These are phyloP conservation scores for Penicillium sp. DNA, from an alignment of 2,329 filamentous ascomycete species.

Conservation along the genomic window DNA sequence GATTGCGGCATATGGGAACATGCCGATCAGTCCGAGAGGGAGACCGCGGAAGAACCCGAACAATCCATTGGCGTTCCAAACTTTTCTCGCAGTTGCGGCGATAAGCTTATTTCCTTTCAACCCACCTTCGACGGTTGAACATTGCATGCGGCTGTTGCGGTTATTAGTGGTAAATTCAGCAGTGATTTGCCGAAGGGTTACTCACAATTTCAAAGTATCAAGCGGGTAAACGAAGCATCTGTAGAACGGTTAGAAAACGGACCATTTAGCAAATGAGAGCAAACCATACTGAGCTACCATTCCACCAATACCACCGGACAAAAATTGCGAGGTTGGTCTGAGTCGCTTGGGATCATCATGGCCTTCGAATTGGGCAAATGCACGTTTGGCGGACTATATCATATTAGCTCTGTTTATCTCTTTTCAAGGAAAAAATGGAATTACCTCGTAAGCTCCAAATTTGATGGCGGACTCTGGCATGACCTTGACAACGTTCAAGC, in stretches of 20 bases:
- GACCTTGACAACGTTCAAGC: constrained; percentile 93
- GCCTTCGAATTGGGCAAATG: constrained; percentile 82
- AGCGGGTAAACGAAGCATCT: constrained; percentile 92
- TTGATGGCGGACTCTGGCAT: constrained; percentile 99
- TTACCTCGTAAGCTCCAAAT: constrained; percentile 89
- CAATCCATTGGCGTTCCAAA: constrained; percentile 75
- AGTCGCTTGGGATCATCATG: constrained; percentile 79
- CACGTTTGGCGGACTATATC: constrained; percentile 74
- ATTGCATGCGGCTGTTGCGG: constrained; percentile 74
- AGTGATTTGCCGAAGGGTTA: neutral
- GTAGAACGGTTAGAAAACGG: constrained; percentile 22
- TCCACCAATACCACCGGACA: constrained; percentile 85
- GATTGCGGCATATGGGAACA: constrained; percentile 97
- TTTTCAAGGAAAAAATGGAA: constrained; percentile 11
- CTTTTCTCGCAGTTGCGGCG: constrained; percentile 77
- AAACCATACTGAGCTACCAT: constrained; percentile 81
- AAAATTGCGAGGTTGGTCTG: constrained; percentile 81
- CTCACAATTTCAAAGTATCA: constrained; percentile 66
- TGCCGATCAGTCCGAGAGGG: constrained; percentile 89
- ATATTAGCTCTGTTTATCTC: constrained; percentile 14
- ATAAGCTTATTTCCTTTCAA: constrained; percentile 81
- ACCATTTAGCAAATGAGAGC: neutral
- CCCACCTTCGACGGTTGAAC: constrained; percentile 85
- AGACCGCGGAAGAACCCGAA: constrained; percentile 85
- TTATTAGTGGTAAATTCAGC: constrained; percentile 5